phyloP scores from a whole-genome alignment of 768 basidiomycete genomes.

The Tricholoma bakamatsutake region DNA sequence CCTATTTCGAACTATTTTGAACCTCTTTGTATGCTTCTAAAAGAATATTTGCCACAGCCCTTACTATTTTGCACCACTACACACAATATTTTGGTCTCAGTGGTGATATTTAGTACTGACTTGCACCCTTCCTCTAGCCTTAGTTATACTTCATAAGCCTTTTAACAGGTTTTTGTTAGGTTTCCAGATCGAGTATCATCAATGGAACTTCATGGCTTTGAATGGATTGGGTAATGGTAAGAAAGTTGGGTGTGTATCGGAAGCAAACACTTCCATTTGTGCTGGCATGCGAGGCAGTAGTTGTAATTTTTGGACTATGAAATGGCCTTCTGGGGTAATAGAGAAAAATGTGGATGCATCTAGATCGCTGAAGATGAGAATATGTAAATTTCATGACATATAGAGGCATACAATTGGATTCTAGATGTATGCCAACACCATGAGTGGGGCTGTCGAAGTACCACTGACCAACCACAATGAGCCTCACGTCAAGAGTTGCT shows the following conservation, averaged over 20 bases:
- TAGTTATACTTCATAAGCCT: too few relatives aligned
- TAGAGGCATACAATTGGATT: slow-evolving; percentile 38
- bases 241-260: slow-evolving; percentile 25
- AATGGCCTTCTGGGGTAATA: slow-evolving; percentile 35
- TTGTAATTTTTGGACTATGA: slow-evolving; percentile 37
- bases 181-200: too few relatives aligned
- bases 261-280: slow-evolving; percentile 14
- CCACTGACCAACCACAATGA: slow-evolving; percentile 52
- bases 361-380: slow-evolving; percentile 11
- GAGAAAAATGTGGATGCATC: slow-evolving; percentile 35
- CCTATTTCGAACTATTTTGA: too few relatives aligned
- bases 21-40: too few relatives aligned
- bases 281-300: slow-evolving; percentile 22
- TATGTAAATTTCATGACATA: not conserved
- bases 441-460: slow-evolving; percentile 40
- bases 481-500: slow-evolving; percentile 26
- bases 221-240: slow-evolving; percentile 55
- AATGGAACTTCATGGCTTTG: slow-evolving; percentile 45
- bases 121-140: too few relatives aligned
- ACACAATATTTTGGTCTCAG: too few relatives aligned
- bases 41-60: too few relatives aligned
- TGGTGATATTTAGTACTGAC: too few relatives aligned
- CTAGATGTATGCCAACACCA: slow-evolving; percentile 39
- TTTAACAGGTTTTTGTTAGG: too few relatives aligned
- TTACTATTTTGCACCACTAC: too few relatives aligned